A percentile compares a stretch with the other conserved stretches of the same genome.
These are phyloP conservation scores for Trichocomaceae sp. DNA, from an alignment of 2,329 filamentous ascomycete genomes.

Conservation along the genomic window DNA sequence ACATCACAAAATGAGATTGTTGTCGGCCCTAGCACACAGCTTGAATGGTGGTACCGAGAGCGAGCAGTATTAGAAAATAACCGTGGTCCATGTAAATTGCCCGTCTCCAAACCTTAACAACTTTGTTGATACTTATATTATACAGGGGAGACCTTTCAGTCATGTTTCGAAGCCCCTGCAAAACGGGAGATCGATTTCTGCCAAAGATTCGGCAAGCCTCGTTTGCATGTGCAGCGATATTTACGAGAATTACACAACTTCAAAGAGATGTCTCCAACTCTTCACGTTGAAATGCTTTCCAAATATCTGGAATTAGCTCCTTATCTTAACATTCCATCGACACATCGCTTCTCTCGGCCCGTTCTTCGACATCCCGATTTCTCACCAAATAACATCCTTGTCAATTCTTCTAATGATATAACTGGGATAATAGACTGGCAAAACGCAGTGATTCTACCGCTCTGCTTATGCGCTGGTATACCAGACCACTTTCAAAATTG, in stretches of 20 bases:
- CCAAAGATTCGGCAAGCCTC: constrained; percentile 19
- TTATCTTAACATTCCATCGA: constrained; percentile 15
- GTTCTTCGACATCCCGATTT: constrained; percentile 23
- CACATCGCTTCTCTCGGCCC: constrained; percentile 16
- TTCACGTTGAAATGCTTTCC: constrained; percentile 13
- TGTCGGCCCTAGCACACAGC: constrained; percentile 21
- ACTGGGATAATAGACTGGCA: constrained; percentile 28
- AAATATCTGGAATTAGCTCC: constrained; percentile 16
- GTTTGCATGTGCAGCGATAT: constrained; percentile 18
- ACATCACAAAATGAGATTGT: background rate
- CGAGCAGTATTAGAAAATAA: constrained; percentile 17
- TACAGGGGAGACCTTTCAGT: background rate
- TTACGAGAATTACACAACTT: constrained; percentile 12
- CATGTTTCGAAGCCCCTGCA: constrained; percentile 14
- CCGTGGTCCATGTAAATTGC: constrained; percentile 21
- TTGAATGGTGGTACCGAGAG: constrained; percentile 23
- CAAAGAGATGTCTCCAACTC: background rate
- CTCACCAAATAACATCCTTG: constrained; percentile 27
- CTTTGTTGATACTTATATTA: background rate
- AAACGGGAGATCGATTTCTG: constrained; percentile 22
- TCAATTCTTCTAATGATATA: constrained; percentile 21
- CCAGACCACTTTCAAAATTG: constrained; percentile 31
- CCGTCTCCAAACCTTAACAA: background rate
- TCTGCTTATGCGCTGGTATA: constrained; percentile 25
- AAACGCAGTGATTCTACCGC: constrained; percentile 23